Evolutionary conservation across 805 yeast genomes (phyloP), one percentile per base, ranked within the genome.

Genomic region (Yamadazyma sp.): DNA sequence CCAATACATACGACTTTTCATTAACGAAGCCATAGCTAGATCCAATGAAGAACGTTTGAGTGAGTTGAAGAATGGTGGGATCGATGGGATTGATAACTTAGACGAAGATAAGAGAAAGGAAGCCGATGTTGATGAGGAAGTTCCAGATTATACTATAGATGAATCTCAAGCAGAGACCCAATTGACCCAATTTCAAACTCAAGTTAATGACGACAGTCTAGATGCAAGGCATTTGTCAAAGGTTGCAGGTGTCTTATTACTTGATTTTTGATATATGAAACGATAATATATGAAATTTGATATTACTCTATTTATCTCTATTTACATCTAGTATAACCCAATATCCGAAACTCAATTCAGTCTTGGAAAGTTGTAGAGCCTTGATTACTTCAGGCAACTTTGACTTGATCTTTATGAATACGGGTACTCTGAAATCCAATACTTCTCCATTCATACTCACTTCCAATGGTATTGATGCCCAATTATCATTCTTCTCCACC

Each of bases 11-110:
- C 56, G 70, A 26, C 58, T 78, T 49, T 79, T 79, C 47, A 68
- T 80, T 11, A 65, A 68, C 30, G 86, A 79, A 50, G 84, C 84
- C 0, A 64, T 78, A 2, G 48, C 70, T 5, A 49, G 86, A 38
- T 70, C 84, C 7, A 76, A 78, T 43, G 80, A 76, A 39, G 76
- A 70, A 31, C 48, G 79, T 22, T 26, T 56, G 8, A 42, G 49
- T 11, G 70, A 66, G 27, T 51, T 53, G 4, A 30, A 29, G 10
- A 16, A 23, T 33, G 43, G 39, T 3, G 48, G 43, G 11, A 58
- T 58, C 1, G 70, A 63, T 40, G 64, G 62, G 2, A 60, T 62
- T 10, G 69, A 61, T 37, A 55, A 52, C 20, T 43, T 56, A 2
- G 39, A 40, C 10, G 42, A 32, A 10, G 43, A 39, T n/a, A 35